Conservation (phyloP, 176 grass and related monocot species). For the Oryza nivara region DNA sequence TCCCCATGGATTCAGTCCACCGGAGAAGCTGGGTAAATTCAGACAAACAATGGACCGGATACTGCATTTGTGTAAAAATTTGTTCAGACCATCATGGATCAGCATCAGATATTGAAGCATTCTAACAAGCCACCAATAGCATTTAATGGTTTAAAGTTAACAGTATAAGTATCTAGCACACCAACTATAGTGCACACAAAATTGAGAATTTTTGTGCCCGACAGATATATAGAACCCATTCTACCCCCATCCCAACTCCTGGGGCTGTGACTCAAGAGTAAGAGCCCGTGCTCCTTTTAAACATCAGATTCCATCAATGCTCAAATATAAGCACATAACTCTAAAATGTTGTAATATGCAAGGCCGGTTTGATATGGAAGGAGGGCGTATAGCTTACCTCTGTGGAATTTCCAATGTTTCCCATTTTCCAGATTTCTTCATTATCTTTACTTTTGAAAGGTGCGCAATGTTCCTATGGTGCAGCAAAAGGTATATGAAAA, state of each 20-base stretch:
- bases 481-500: conserved; percentile 17
- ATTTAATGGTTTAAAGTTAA: conserved; percentile 7
- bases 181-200: not conserved
- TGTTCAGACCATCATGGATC: conserved; percentile 38
- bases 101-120: not conserved
- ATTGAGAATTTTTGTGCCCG: not conserved
- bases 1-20: conserved; percentile 98
- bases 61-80: conserved; percentile 63
- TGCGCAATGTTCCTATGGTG: conserved; percentile 77
- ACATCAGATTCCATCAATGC: conserved; percentile 6
- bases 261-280: not conserved
- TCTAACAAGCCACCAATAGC: conserved; percentile 16
- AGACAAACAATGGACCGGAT: conserved; percentile 95
- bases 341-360: conserved; percentile 1
- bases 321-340: conserved; percentile 9
- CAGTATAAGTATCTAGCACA: not conserved
- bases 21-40: conserved; percentile 96
- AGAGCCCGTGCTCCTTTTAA: not conserved
- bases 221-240: not conserved
- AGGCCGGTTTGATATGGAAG: not conserved
- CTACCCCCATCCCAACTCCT: not conserved
- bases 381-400: conserved; percentile 54
- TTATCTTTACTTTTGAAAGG: conserved; percentile 87
- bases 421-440: conserved; percentile 89
- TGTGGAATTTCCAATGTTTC: conserved; percentile 84